Evolutionary conservation across 1,139 yeast genomes (phyloP).

Genomic region (Geotrichum candidum): DNA sequence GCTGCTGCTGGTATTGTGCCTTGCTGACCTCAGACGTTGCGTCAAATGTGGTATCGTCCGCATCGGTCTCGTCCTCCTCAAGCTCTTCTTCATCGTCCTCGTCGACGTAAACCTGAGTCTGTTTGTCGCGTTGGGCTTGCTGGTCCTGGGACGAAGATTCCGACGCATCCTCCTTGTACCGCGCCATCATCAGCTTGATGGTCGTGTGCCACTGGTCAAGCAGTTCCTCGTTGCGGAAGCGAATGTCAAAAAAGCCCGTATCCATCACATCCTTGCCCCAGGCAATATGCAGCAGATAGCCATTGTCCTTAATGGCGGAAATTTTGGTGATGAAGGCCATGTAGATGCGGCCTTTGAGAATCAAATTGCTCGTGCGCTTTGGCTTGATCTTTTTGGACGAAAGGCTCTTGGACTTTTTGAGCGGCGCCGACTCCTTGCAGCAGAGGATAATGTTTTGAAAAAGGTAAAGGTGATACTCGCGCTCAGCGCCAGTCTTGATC

Average conservation of each 20-base stretch:
- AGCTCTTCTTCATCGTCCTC: slow-evolving; percentile 21
- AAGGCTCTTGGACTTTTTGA: slow-evolving; percentile 30
- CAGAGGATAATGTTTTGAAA: slow-evolving; percentile 84
- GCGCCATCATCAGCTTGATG: slow-evolving; percentile 27
- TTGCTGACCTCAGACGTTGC: neutral
- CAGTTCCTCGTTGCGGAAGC: slow-evolving; percentile 34
- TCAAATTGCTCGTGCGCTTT: slow-evolving; percentile 26
- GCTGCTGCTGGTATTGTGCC: slow-evolving; percentile 14
- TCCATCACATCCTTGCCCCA: slow-evolving; percentile 37
- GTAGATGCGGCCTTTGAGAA: slow-evolving; percentile 40
- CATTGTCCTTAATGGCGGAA: slow-evolving; percentile 24
- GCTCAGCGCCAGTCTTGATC: slow-evolving; percentile 64
- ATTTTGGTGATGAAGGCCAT: slow-evolving; percentile 36
- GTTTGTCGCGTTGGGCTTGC: neutral
- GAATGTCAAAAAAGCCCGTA: slow-evolving; percentile 35
- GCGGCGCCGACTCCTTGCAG: slow-evolving; percentile 46
- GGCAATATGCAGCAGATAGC: slow-evolving; percentile 32
- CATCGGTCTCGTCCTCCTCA: slow-evolving; percentile 1
- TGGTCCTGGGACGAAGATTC: neutral
- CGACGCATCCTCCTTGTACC: slow-evolving; percentile 22
- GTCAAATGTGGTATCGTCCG: slow-evolving; percentile 8
- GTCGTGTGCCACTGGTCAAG: slow-evolving; percentile 35
- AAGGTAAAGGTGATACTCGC: slow-evolving; percentile 82
- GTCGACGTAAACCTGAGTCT: slow-evolving; percentile 21
- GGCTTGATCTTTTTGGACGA: slow-evolving; percentile 28